Evolutionary conservation across 2,329 filamentous ascomycete species (phyloP).

Genomic region (Fusarium sororula): DNA sequence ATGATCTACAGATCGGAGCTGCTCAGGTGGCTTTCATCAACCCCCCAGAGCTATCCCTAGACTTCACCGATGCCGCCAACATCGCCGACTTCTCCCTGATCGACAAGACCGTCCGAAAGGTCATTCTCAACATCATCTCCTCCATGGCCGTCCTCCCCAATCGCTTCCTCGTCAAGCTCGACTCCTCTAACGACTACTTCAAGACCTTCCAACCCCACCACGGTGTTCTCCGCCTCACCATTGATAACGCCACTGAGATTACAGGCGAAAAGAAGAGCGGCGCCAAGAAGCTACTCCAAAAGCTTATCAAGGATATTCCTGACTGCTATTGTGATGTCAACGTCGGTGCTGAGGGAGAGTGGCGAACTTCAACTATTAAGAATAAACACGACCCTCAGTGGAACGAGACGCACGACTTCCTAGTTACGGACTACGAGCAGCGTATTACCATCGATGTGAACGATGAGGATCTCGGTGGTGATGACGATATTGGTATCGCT

Average conservation of each 20-base stretch:
- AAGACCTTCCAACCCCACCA: slow-evolving; percentile 40
- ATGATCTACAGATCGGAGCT: slow-evolving; percentile 32
- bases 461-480: slow-evolving; percentile 36
- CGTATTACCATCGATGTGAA: slow-evolving; percentile 34
- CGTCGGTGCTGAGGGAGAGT: slow-evolving; percentile 37
- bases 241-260: slow-evolving; percentile 33
- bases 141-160: slow-evolving; percentile 42
- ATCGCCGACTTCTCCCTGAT: slow-evolving; percentile 38
- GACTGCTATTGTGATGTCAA: slow-evolving; percentile 39
- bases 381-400: slow-evolving; percentile 39
- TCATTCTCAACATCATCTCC: slow-evolving; percentile 37
- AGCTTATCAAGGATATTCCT: slow-evolving; percentile 38
- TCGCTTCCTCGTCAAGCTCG: slow-evolving; percentile 41
- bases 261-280: slow-evolving; percentile 39
- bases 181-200: slow-evolving; percentile 42
- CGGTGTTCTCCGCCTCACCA: slow-evolving; percentile 38
- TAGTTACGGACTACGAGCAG: slow-evolving; percentile 40
- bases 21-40: slow-evolving; percentile 41
- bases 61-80: slow-evolving; percentile 41
- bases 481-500: slow-evolving; percentile 39
- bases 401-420: slow-evolving; percentile 42
- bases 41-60: slow-evolving; percentile 29
- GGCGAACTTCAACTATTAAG: slow-evolving; percentile 39
- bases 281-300: slow-evolving; percentile 32
- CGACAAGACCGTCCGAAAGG: slow-evolving; percentile 37